Percentiles rank a stretch among this genome's conserved stretches.
These are phyloP conservation scores for Nitzschia palea DNA, from an alignment of 108 stramenopile species.

Conservation along the genomic window DNA sequence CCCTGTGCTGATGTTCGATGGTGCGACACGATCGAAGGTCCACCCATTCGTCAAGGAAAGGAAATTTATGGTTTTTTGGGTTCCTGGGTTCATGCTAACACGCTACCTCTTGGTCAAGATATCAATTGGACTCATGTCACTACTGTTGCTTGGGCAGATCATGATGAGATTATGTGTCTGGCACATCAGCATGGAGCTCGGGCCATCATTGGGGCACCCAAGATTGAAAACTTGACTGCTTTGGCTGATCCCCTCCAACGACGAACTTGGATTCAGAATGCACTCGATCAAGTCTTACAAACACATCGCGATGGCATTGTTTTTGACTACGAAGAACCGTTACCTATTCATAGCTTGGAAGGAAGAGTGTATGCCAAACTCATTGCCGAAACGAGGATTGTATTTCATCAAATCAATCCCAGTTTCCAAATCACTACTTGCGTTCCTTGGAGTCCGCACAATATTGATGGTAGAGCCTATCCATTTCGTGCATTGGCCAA, in stretches of 20 bases:
- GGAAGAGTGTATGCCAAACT: constrained; percentile 27
- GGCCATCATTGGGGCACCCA: constrained; percentile 18
- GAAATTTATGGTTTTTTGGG: constrained; percentile 46
- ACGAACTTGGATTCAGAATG: constrained; percentile 22
- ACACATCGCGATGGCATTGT: constrained; percentile 37
- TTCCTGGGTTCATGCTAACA: background rate
- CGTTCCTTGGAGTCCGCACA: constrained; percentile 50
- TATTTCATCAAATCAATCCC: constrained; percentile 29
- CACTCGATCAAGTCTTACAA: constrained; percentile 19
- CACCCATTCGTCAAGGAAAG: constrained; percentile 6
- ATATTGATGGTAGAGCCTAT: constrained; percentile 49
- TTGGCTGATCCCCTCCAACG: constrained; percentile 5
- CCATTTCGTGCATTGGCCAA: constrained; percentile 39
- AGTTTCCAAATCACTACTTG: constrained; percentile 44
- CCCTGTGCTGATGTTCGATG: constrained; percentile 34
- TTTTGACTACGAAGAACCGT: constrained; percentile 42
- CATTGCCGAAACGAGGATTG: constrained; percentile 31
- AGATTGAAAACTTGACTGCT: constrained; percentile 8
- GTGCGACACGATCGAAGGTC: constrained; percentile 29
- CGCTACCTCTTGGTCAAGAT: constrained; percentile 15
- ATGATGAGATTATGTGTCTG: constrained; percentile 36
- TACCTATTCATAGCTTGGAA: constrained; percentile 7
- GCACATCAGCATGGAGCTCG: constrained; percentile 40
- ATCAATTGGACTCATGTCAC: constrained; percentile 42
- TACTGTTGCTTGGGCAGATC: constrained; percentile 43